A percentile compares a stretch with the other conserved stretches of the same genome.
phyloP scores from a whole-genome alignment of 1,284 basidiomycete genomes.

The Kalmanozyma brasiliensis region DNA sequence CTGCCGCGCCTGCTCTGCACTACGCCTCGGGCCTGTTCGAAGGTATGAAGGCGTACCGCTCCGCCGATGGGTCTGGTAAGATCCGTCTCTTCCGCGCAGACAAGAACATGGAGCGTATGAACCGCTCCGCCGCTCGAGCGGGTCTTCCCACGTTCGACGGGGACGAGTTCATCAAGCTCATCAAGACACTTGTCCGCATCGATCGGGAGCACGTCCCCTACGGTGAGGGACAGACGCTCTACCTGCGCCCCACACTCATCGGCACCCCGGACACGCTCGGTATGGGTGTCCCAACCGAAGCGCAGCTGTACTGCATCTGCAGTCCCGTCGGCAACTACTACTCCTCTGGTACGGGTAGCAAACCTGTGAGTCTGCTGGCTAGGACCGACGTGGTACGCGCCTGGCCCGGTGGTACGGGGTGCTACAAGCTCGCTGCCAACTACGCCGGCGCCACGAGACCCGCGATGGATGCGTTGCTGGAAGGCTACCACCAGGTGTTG shows the following conservation, averaged over 20 bases:
- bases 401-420: conserved; percentile 89
- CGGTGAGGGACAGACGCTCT: conserved; percentile 44
- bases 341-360: conserved; percentile 45
- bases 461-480: conserved; percentile 40
- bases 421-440: conserved; percentile 89
- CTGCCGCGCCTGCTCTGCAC: conserved; percentile 48
- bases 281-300: conserved; percentile 51
- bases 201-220: conserved; percentile 47
- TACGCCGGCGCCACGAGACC: conserved; percentile 50
- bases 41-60: conserved; percentile 57
- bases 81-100: conserved; percentile 53
- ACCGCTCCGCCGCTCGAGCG: conserved; percentile 48
- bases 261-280: conserved; percentile 49
- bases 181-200: conserved; percentile 48
- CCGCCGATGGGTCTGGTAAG: conserved; percentile 41
- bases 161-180: conserved; percentile 51
- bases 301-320: conserved; percentile 57
- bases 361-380: conserved; percentile 48
- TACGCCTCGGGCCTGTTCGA: conserved; percentile 52
- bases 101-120: conserved; percentile 60
- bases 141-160: conserved; percentile 51
- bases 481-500: conserved; percentile 51
- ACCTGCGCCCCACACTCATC: conserved; percentile 54
- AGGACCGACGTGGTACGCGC: conserved; percentile 73
- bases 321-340: conserved; percentile 56